These are phyloP conservation scores for Wickerhamomyces sydowiorum DNA, from an alignment of 805 yeast genomes.

Conservation along the genomic window DNA sequence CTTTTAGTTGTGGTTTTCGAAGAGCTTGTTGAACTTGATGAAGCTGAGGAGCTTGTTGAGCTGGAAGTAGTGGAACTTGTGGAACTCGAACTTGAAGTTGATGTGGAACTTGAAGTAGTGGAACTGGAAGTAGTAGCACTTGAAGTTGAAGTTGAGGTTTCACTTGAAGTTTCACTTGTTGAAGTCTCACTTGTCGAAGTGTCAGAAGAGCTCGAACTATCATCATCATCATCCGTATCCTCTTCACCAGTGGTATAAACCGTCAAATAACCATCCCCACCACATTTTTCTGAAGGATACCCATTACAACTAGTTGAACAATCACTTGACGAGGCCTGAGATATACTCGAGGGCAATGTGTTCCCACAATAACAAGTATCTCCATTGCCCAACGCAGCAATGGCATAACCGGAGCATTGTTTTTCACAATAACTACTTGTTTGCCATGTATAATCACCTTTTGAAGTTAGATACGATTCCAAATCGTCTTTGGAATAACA, in stretches of 20 bases:
- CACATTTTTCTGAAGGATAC: conserved; percentile 59
- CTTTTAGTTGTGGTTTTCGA: conserved; percentile 12
- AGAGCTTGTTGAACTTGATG: conserved; percentile 7
- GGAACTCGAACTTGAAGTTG: conserved; percentile 5
- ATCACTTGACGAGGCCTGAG: conserved; percentile 19
- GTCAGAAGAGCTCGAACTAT: neutral
- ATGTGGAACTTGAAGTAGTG: conserved; percentile 5
- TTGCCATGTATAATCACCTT: conserved; percentile 52
- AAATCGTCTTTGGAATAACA: conserved; percentile 28
- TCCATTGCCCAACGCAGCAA: conserved; percentile 50
- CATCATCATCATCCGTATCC: conserved; percentile 10
- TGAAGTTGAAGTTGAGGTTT: conserved; percentile 5
- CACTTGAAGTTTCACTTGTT: conserved; percentile 7
- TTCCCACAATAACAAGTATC: conserved; percentile 65
- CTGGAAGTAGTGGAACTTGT: conserved; percentile 12
- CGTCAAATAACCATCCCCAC: conserved; percentile 45
- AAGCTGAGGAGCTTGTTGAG: conserved; percentile 3
- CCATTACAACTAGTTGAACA: conserved; percentile 54
- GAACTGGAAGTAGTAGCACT: conserved; percentile 7
- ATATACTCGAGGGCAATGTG: conserved; percentile 28
- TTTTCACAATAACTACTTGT: conserved; percentile 50
- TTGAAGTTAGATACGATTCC: conserved; percentile 20
- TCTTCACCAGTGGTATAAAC: conserved; percentile 34
- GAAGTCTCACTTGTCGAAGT: conserved; percentile 4
- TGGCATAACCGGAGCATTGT: conserved; percentile 41